Percentiles rank a stretch among this genome's conserved stretches.
Evolutionary conservation across 805 yeast species (phyloP).

Genomic region (Saccharomycopsis guyanensis): DNA sequence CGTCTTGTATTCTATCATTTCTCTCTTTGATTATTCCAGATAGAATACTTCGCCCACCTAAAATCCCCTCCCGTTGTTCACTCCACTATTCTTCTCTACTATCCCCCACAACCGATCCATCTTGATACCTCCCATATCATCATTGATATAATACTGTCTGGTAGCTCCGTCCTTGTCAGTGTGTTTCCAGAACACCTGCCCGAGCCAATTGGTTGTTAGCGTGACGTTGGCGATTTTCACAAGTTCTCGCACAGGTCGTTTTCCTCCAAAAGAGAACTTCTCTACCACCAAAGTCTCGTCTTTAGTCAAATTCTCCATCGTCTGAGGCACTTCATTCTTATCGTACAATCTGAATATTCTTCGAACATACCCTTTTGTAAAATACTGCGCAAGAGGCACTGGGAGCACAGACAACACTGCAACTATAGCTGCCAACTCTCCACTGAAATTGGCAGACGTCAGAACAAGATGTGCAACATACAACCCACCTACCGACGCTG

Average conservation of each 20-base stretch:
- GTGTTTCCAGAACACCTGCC: slow-evolving; percentile 42
- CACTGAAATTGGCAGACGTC: slow-evolving; percentile 46
- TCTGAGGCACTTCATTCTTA: slow-evolving; percentile 48
- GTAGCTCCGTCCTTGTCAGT: slow-evolving; percentile 25
- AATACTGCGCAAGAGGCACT: slow-evolving; percentile 47
- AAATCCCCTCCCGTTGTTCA: slow-evolving; percentile 72
- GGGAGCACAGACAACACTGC: slow-evolving; percentile 42
- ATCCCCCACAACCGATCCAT: slow-evolving; percentile 86
- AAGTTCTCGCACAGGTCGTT: slow-evolving; percentile 55
- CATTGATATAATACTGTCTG: slow-evolving; percentile 43
- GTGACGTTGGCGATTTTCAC: slow-evolving; percentile 43
- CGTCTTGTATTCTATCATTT: too few relatives aligned
- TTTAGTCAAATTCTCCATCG: slow-evolving; percentile 47
- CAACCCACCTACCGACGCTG: slow-evolving; percentile 52
- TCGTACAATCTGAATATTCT: slow-evolving; percentile 66
- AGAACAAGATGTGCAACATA: slow-evolving; percentile 55
- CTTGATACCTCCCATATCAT: slow-evolving; percentile 70
- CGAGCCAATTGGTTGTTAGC: slow-evolving; percentile 34
- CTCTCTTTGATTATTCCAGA: too few relatives aligned
- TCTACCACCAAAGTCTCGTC: slow-evolving; percentile 66
- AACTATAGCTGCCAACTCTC: slow-evolving; percentile 36
- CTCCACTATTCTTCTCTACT: slow-evolving; percentile 58
- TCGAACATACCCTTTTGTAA: slow-evolving; percentile 60
- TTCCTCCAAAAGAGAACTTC: slow-evolving; percentile 60
- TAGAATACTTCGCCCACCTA: too few relatives aligned